phyloP scores from a whole-genome alignment of 2,329 filamentous ascomycete species.

The Aspergillus phoenicis region DNA sequence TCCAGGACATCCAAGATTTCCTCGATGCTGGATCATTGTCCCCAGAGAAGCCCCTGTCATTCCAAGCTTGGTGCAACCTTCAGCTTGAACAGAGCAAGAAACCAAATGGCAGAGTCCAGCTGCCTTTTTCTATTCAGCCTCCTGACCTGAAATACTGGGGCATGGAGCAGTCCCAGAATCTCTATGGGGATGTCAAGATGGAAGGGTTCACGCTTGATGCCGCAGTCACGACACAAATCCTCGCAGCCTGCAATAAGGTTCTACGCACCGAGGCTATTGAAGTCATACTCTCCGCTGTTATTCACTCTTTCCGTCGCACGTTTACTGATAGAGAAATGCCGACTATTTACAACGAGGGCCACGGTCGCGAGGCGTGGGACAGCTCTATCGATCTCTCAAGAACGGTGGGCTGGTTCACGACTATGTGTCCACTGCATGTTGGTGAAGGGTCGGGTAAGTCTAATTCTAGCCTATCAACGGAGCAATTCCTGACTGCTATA shows the following conservation, averaged over 20 bases:
- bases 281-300: slow-evolving; percentile 39
- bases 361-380: slow-evolving; percentile 52
- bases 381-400: slow-evolving; percentile 48
- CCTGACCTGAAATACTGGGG: slow-evolving; percentile 43
- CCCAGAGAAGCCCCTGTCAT: slow-evolving; percentile 40
- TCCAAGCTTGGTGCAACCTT: slow-evolving; percentile 43
- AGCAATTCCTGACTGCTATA: slow-evolving; percentile 17
- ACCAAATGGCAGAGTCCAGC: slow-evolving; percentile 14
- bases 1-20: slow-evolving; percentile 41
- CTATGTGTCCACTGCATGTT: slow-evolving; percentile 48
- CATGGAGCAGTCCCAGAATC: slow-evolving; percentile 34
- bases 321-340: slow-evolving; percentile 48
- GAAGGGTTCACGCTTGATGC: slow-evolving; percentile 39
- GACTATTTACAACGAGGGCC: slow-evolving; percentile 54
- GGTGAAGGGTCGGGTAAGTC: slow-evolving; percentile 29
- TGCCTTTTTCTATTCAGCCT: slow-evolving; percentile 35
- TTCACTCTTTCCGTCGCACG: slow-evolving; percentile 48
- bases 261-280: slow-evolving; percentile 44
- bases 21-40: slow-evolving; percentile 36
- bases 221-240: slow-evolving; percentile 34
- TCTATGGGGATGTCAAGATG: slow-evolving; percentile 39
- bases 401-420: slow-evolving; percentile 56
- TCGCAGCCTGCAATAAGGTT: slow-evolving; percentile 35
- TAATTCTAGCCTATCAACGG: neutral
- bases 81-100: slow-evolving; percentile 33